Conservation (phyloP, 2,329 filamentous ascomycete genomes). For the Aspergillus aculeatinus region DNA sequence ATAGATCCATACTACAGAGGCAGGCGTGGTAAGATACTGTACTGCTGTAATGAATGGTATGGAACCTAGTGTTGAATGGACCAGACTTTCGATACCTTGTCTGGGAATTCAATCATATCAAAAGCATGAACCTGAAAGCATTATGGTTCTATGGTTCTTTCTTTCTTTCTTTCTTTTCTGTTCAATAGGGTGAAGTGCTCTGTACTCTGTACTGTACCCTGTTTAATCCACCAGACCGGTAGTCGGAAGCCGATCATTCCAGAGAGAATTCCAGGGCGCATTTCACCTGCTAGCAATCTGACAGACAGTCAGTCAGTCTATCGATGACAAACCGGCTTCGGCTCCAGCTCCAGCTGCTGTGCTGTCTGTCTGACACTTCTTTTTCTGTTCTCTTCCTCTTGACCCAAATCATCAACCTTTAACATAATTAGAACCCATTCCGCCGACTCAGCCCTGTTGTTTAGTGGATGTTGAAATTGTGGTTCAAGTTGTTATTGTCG, state of each 20-base stretch:
- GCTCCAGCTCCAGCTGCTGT: too few relatives aligned
- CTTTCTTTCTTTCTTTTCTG: too few relatives aligned
- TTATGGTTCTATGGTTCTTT: too few relatives aligned
- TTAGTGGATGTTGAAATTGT: neutral
- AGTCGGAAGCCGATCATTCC: slow-evolving; percentile 1
- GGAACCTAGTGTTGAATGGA: too few relatives aligned
- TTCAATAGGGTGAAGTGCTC: too few relatives aligned
- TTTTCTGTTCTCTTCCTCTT: neutral
- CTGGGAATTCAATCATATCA: too few relatives aligned
- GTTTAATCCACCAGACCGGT: neutral
- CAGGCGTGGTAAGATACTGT: too few relatives aligned
- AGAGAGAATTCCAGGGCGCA: neutral
- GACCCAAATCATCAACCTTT: neutral
- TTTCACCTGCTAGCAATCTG: neutral
- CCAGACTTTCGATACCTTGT: too few relatives aligned
- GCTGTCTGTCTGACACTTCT: neutral
- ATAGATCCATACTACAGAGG: too few relatives aligned
- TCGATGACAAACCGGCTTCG: neutral
- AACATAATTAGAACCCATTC: neutral
- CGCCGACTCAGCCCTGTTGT: neutral
- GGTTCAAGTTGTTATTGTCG: neutral
- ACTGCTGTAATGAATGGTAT: too few relatives aligned
- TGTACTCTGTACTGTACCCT: too few relatives aligned
- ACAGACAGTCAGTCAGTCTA: neutral
- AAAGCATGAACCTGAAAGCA: too few relatives aligned